Evolutionary conservation across 306 rosid species (phyloP), one percentile per base, ranked within the genome.

Genomic region (Ormosia semicastrata): DNA sequence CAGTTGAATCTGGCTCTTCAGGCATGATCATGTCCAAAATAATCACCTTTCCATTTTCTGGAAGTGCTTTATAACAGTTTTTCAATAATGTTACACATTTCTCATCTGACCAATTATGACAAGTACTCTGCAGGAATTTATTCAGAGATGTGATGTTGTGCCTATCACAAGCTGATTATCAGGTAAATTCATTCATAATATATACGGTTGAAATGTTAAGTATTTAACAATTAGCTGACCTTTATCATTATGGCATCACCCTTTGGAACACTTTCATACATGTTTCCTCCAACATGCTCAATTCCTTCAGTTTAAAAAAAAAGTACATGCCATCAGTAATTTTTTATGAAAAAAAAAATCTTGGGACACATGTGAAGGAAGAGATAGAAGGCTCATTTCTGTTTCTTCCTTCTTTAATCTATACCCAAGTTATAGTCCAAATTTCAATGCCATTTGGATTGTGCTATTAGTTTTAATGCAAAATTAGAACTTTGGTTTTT

Each of bases 181-280:
- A 24, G 24, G 24, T 24, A 24, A 24, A 24, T 24, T 24, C 24
- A 24, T 24, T 24, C 24, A 24, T 24, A 24, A 24, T 24, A 24
- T 24, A 24, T 24, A 24, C 17, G 6, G 14, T 33, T 34, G 3
- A 12, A 36, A 15, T 50, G n/a, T 54, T 8, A 57, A 44, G 14
- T 5, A 36, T 34, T 15, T 37, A 36, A 6, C 40, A 4, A 36
- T 3, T 4, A 12, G n/a, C 72, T 8, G 8, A 81, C 84, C 84
- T 81, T 81, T 14, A 81, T 8, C 58, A 81, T 76, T 32, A 76
- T 76, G 30, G 84, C 80, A 41, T 81, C 80, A 0, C 84, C 80
- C 17, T 81, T 40, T 32, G 84, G 84, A 37, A 81, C 47, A 49
- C 57, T 81, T 5, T 8, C 73, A n/a, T 18, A 64, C 80, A 81